These are phyloP conservation scores for Colletotrichum sp. DNA, from an alignment of 2,329 filamentous ascomycete genomes.

Conservation along the genomic window DNA sequence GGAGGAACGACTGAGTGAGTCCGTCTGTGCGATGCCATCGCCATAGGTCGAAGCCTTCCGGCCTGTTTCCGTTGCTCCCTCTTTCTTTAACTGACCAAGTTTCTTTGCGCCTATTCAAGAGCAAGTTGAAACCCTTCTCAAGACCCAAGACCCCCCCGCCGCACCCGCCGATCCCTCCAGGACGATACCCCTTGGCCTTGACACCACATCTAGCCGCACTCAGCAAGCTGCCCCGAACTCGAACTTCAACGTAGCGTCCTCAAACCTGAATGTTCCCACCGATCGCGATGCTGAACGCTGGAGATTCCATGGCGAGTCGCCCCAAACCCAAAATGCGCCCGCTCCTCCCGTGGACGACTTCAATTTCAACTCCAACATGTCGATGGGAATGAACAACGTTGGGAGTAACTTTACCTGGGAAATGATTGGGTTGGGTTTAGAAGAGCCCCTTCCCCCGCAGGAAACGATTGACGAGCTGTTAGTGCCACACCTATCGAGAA, in stretches of 20 bases:
- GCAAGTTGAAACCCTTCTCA: slow-evolving; percentile 91
- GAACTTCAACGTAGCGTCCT: slow-evolving; percentile 48
- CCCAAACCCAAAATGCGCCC: slow-evolving; percentile 37
- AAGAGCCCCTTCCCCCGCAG: slow-evolving; percentile 63
- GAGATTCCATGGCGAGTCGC: slow-evolving; percentile 60
- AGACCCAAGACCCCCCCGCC: slow-evolving; percentile 70
- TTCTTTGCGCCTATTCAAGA: slow-evolving; percentile 52
- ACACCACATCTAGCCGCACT: slow-evolving; percentile 30
- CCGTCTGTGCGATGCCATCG: background rate
- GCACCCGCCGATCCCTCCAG: slow-evolving; percentile 35
- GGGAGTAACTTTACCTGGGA: slow-evolving; percentile 79
- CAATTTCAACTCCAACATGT: slow-evolving; percentile 56
- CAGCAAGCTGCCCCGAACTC: slow-evolving; percentile 35
- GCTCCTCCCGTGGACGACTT: slow-evolving; percentile 56
- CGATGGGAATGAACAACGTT: slow-evolving; percentile 54
- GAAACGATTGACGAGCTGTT: slow-evolving; percentile 82
- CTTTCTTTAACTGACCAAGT: background rate
- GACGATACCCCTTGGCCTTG: slow-evolving; percentile 34
- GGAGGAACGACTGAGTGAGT: slow-evolving; percentile 87
- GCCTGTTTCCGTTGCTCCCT: background rate
- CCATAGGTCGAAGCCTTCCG: background rate
- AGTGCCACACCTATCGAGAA: slow-evolving; percentile 28
- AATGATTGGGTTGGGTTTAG: slow-evolving; percentile 64
- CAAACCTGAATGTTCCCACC: slow-evolving; percentile 49
- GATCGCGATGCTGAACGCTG: slow-evolving; percentile 59